These are phyloP conservation scores for Clavispora santaluciae DNA, from an alignment of 805 yeast species.

Conservation along the genomic window DNA sequence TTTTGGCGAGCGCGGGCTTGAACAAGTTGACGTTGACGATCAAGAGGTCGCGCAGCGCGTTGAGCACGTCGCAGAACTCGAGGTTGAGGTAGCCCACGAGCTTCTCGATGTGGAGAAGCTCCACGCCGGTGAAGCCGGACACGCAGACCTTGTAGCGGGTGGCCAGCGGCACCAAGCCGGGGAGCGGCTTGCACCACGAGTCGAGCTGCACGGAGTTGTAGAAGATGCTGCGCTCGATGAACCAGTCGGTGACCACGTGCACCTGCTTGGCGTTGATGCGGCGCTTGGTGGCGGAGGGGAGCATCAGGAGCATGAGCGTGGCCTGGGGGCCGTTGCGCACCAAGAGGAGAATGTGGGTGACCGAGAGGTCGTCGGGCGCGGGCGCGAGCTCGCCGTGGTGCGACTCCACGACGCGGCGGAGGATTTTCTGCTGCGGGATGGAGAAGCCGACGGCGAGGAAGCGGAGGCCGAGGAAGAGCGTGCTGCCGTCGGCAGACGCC, in stretches of 20 bases:
- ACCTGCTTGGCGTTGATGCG: constrained; percentile 17
- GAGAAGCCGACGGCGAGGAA: constrained; percentile 44
- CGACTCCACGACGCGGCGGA: constrained; percentile 40
- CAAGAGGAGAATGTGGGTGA: constrained; percentile 32
- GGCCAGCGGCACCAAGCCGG: constrained; percentile 23
- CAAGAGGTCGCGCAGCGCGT: constrained; percentile 49
- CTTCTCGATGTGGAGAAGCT: constrained; percentile 63
- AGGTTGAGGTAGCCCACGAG: constrained; percentile 54
- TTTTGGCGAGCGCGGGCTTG: constrained; percentile 30
- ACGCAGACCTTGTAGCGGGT: constrained; percentile 41
- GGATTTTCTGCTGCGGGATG: constrained; percentile 29
- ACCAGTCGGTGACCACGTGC: constrained; percentile 68
- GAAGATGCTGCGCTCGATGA: constrained; percentile 67
- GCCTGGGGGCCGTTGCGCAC: constrained; percentile 27
- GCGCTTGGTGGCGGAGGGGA: constrained; percentile 21
- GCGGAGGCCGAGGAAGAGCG: constrained; percentile 37
- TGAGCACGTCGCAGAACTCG: constrained; percentile 44
- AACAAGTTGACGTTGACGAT: constrained; percentile 48
- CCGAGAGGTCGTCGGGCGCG: constrained; percentile 15
- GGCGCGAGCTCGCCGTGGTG: constrained; percentile 38
- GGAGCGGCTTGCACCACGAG: constrained; percentile 59
- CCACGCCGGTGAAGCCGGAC: constrained; percentile 77
- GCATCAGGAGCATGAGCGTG: constrained; percentile 20
- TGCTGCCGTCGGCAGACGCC: constrained; percentile 1
- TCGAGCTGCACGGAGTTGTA: constrained; percentile 48